These are phyloP conservation scores for Tylopilus vinaceipallidus DNA, from an alignment of 768 basidiomycete genomes.

Conservation along the genomic window DNA sequence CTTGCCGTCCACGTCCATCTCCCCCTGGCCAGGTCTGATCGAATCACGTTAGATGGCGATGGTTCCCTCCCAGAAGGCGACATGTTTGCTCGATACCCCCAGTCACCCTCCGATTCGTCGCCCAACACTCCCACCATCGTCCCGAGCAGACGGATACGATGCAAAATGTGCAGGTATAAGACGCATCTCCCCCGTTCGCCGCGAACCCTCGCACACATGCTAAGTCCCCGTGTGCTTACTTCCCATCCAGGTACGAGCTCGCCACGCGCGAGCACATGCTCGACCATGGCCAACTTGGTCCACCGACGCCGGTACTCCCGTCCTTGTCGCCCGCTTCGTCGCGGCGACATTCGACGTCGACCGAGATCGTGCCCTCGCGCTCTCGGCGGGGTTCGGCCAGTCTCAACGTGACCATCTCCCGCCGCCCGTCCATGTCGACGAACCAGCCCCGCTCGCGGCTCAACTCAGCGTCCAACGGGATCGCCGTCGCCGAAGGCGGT, in stretches of 20 bases:
- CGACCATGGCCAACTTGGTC: constrained; percentile 79
- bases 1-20: not conserved
- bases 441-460: constrained; percentile 25
- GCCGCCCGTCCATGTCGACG: constrained; percentile 20
- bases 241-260: constrained; percentile 57
- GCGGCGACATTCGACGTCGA: constrained; percentile 39
- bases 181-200: not conserved
- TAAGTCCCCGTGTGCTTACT: not conserved
- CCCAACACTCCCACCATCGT: constrained; percentile 57
- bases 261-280: constrained; percentile 93
- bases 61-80: constrained; percentile 59
- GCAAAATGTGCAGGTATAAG: constrained; percentile 84
- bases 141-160: constrained; percentile 70
- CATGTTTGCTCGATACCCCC: constrained; percentile 77
- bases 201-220: not conserved
- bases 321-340: constrained; percentile 47
- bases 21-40: constrained; percentile 2
- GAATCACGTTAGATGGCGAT: constrained; percentile 59
- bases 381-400: constrained; percentile 23
- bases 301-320: constrained; percentile 54
- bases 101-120: constrained; percentile 58
- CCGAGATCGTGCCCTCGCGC: constrained; percentile 4
- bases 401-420: constrained; percentile 31
- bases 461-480: constrained; percentile 18
- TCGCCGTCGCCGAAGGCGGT: constrained; percentile 18